Evolutionary conservation across 768 basidiomycete species (phyloP).

Genomic region (Serendipita sp.): DNA sequence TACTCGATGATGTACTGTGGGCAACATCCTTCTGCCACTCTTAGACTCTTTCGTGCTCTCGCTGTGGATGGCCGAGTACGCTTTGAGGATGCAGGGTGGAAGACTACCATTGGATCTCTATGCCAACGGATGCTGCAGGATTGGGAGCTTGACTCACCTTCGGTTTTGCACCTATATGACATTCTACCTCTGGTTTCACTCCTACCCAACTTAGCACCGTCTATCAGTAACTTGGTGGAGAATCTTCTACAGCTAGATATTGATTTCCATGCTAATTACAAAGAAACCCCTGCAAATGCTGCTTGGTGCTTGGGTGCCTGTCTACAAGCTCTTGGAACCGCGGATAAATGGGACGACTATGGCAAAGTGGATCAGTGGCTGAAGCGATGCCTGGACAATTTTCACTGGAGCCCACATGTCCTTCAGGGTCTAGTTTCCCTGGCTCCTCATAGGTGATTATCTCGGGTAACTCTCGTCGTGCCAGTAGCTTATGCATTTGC

Average conservation of each 20-base stretch:
- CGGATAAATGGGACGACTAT: slow-evolving; percentile 31
- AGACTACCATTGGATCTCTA: slow-evolving; percentile 33
- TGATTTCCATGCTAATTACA: slow-evolving; percentile 18
- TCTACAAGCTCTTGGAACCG: slow-evolving; percentile 34
- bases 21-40: slow-evolving; percentile 6
- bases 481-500: slow-evolving; percentile 10
- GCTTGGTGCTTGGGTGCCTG: slow-evolving; percentile 49
- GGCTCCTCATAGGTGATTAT: slow-evolving; percentile 28
- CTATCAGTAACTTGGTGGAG: slow-evolving; percentile 28
- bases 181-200: slow-evolving; percentile 38
- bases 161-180: slow-evolving; percentile 25
- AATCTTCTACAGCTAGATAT: slow-evolving; percentile 21
- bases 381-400: slow-evolving; percentile 27
- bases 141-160: slow-evolving; percentile 22
- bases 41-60: slow-evolving; percentile 16
- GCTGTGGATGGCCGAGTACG: slow-evolving; percentile 33
- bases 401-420: slow-evolving; percentile 43
- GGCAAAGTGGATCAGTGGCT: slow-evolving; percentile 39
- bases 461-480: neutral
- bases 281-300: slow-evolving; percentile 24
- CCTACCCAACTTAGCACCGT: slow-evolving; percentile 29
- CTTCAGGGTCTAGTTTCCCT: slow-evolving; percentile 39
- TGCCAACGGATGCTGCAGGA: slow-evolving; percentile 26
- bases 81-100: slow-evolving; percentile 46
- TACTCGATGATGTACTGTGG: neutral